Evolutionary conservation across 306 rosid species (phyloP).

Genomic region (Prunus mongolica): DNA sequence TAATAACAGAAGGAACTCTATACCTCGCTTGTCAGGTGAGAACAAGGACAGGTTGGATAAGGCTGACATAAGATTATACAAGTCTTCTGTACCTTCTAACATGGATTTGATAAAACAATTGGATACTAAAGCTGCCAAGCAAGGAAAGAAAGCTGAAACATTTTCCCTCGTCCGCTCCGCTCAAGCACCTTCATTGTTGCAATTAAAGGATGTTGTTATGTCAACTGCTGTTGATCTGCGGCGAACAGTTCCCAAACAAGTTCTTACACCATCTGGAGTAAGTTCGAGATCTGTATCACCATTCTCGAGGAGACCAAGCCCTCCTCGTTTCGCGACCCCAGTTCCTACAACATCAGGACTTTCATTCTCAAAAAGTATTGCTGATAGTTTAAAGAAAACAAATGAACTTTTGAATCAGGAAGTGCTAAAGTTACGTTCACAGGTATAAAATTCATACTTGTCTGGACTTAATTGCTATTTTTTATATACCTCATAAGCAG

Average conservation of each 20-base stretch:
- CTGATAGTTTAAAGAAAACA: constrained; percentile 84
- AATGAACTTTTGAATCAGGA: constrained; percentile 87
- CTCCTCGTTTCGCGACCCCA: constrained; percentile 97
- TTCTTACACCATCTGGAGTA: constrained; percentile 68
- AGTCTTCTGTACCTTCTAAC: constrained; percentile 67
- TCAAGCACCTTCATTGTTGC: constrained; percentile 78
- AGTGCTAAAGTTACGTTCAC: constrained; percentile 66
- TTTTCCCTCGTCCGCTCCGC: constrained; percentile 73
- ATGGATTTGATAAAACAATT: constrained; percentile 94
- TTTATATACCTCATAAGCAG: not conserved
- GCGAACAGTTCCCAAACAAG: constrained; percentile 71
- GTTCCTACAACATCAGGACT: constrained; percentile 92
- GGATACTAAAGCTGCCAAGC: constrained; percentile 92
- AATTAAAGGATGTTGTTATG: constrained; percentile 83
- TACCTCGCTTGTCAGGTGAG: constrained; percentile 93
- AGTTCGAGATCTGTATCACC: constrained; percentile 91
- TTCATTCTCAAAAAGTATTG: constrained; percentile 73
- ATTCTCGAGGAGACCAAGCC: constrained; percentile 85
- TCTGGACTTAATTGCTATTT: constrained; percentile 4
- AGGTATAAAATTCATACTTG: constrained; percentile 41
- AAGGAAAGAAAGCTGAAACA: constrained; percentile 85
- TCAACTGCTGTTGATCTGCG: constrained; percentile 70
- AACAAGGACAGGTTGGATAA: constrained; percentile 93
- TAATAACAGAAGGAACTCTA: constrained; percentile 52
- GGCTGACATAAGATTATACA: constrained; percentile 68